phyloP scores from a whole-genome alignment of 176 grass and related monocot genomes.

The Aechmea fasciata region DNA sequence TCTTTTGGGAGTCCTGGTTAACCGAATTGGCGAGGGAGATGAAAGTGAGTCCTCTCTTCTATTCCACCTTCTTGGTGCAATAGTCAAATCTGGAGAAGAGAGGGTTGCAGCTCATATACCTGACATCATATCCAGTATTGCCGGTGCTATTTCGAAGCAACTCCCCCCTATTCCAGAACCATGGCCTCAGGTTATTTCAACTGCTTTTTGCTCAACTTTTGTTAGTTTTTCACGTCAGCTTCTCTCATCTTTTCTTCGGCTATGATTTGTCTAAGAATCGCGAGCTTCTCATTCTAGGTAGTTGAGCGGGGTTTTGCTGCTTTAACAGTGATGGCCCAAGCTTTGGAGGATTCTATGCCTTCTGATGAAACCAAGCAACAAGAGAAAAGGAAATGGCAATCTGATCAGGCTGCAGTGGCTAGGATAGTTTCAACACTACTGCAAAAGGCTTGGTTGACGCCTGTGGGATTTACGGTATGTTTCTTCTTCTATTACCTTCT shows the following conservation, averaged over 20 bases:
- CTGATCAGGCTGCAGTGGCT: slow-evolving; percentile 44
- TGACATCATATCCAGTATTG: slow-evolving; percentile 52
- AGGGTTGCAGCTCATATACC: slow-evolving; percentile 48
- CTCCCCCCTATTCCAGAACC: slow-evolving; percentile 54
- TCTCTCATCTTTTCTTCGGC: neutral
- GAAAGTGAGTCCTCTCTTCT: slow-evolving; percentile 66
- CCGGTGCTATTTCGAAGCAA: slow-evolving; percentile 37
- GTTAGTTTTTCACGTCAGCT: neutral
- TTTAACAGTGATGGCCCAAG: slow-evolving; percentile 54
- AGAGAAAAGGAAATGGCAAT: slow-evolving; percentile 42
- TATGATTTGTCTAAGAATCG: neutral
- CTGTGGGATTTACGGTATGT: slow-evolving; percentile 37
- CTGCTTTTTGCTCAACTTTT: neutral
- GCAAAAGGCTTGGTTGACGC: slow-evolving; percentile 59
- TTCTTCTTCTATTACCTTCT: slow-evolving; percentile 8
- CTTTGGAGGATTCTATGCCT: slow-evolving; percentile 61
- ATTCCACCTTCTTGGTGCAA: slow-evolving; percentile 75
- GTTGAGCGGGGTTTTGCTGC: slow-evolving; percentile 64
- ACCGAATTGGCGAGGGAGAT: slow-evolving; percentile 44
- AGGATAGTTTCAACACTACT: slow-evolving; percentile 54
- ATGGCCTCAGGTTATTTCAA: slow-evolving; percentile 66
- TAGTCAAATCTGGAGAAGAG: slow-evolving; percentile 62
- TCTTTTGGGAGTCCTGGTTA: slow-evolving; percentile 53
- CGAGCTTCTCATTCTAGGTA: slow-evolving; percentile 32
- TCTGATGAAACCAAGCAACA: slow-evolving; percentile 41